A percentile compares a stretch with the other conserved stretches of the same genome.
phyloP scores from a whole-genome alignment of 768 basidiomycete species.

The Lenzites betulinus region DNA sequence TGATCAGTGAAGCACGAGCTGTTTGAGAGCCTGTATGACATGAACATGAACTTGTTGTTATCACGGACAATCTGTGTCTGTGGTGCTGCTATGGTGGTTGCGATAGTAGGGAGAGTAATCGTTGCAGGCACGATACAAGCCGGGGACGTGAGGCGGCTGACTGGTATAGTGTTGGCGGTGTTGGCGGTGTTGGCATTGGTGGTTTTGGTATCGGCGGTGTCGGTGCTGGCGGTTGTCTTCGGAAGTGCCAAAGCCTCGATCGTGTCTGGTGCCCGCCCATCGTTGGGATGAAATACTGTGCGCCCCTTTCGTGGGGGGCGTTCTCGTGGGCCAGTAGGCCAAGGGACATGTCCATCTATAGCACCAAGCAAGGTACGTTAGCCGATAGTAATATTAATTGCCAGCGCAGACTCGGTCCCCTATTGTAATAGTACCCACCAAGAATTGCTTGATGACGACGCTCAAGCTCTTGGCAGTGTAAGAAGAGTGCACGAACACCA shows the following conservation, averaged over 20 bases:
- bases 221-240: background rate
- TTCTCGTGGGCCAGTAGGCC: background rate
- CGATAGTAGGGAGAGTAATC: too few species aligned
- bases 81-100: background rate
- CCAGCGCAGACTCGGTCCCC: too few species aligned
- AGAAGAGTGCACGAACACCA: background rate
- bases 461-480: background rate
- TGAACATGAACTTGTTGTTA: too few species aligned
- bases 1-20: background rate
- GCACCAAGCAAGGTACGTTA: background rate
- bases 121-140: too few species aligned
- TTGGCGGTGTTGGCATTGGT: too few species aligned
- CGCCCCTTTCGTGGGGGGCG: background rate
- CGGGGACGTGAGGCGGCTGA: too few species aligned
- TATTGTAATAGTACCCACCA: background rate
- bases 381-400: too few species aligned
- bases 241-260: background rate
- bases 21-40: background rate
- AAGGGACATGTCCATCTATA: background rate
- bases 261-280: background rate
- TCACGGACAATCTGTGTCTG: background rate
- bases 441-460: background rate
- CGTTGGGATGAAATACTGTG: background rate
- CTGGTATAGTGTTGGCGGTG: background rate
- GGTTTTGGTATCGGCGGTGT: background rate